Base-by-base conservation (phyloP, 164 flowering plant species). In the Amborella trichopoda region DNA sequence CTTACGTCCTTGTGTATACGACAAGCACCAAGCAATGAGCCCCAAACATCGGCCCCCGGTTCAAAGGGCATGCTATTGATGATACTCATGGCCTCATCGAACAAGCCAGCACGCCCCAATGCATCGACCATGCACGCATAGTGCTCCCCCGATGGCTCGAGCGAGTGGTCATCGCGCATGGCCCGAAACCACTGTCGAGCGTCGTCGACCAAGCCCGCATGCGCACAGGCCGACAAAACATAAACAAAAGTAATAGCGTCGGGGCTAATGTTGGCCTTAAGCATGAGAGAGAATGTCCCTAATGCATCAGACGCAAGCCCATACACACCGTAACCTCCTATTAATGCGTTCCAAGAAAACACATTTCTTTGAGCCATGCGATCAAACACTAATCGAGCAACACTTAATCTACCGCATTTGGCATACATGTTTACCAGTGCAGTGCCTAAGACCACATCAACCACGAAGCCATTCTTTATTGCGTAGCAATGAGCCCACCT, bases 11-110 rank as follows among this genome's bases (percentile, higher is more conserved):
- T 60, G 44, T 71, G 61, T 32, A 62, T 68, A 44, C 67, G 55
- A 46, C 72, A 71, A 24, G 72, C 74, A 54, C 78, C 74, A 16
- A 69, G 68, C 50, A 73, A 53, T 11, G 70, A 72, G 19, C 72
- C 72, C 45, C 66, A 68, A 0, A 60, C 70, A 50, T 65, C 66
- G 58, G 51, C 65, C 22, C 68, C 73, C 2, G 68, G 49, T 28
- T 54, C 20, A 47, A 59, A 23, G 1, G 73, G 68, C 73, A 71
- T 68, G 47, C 25, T 53, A 39, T 46, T 50, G 12, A 71, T 60
- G n/a, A 71, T 47, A 33, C 49, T 50, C 0, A 61, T 28, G 2
- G 72, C 71, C 26, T 64, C 64, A 6, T 64, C 40, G 11, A 67
- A 55, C n/a, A 33, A 21, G 5, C 72, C 69, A 0, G 65, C 66